Evolutionary conservation across 768 basidiomycete genomes (phyloP), one percentile per base, ranked within the genome.

Genomic region (Suillus americanus): DNA sequence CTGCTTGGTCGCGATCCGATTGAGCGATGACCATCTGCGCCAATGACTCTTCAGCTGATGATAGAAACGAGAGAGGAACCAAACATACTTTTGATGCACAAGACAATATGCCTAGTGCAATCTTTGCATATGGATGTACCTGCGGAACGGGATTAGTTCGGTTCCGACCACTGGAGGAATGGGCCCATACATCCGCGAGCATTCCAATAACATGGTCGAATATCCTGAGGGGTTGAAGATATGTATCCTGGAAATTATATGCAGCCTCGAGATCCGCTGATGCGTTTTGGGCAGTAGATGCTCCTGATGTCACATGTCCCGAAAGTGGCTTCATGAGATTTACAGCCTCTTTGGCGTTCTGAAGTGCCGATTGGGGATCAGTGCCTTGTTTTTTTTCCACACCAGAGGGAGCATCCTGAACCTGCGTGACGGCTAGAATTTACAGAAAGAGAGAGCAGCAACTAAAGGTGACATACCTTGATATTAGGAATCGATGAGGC

Each of bases 81-180:
- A 46, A 3, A 48, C 55, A 6, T 25, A 60, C 63, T 28, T 61
- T 45, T 1, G 40, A 45, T 2, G 63, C 63, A 33, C 14, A 45
- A 10, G 59, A 30, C 16, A 64, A 13, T 1, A 57, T 3, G 3
- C 41, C 55, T 33, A 61, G 13, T 20, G 46, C 63, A 30, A 64
- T 38, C 37, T 57, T 57, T 9, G 63, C 63, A 12, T 64, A 64
- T 3, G 63, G 63, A 38, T 64, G 63, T 4, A 64, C 35, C 63
- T 64, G 5, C 0, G 7, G 12, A n/a, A 20, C 8, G n/a, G 3
- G 1, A n/a, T 28, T n/a, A 33, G 16, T 23, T 23, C 14, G 10
- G 14, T 9, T 62, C 50, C 16, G 35, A 55, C 8, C 9, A 7
- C 33, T 6, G 8, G 13, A 56, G 30, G 3, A 28, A 41, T 53